phyloP scores from a whole-genome alignment of 805 yeast species.

The baker's yeast (Saccharomyces cerevisiae) region DNA sequence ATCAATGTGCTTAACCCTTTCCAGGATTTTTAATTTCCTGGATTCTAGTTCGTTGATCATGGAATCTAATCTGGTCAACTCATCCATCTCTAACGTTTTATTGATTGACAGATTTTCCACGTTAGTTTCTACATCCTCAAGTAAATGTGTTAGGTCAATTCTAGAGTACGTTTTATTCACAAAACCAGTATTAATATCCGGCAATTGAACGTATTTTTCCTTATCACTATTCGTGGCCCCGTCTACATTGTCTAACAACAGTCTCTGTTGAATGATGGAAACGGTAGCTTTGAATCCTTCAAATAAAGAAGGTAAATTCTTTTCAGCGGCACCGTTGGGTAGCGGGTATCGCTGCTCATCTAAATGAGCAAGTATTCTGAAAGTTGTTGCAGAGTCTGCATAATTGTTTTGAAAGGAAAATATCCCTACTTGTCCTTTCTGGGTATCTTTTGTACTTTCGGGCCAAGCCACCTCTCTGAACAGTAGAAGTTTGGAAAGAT shows the following conservation, averaged over 20 bases:
- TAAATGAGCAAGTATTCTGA: slow-evolving; percentile 42
- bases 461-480: slow-evolving; percentile 22
- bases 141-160: not conserved
- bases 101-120: slow-evolving; percentile 44
- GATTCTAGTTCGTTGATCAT: slow-evolving; percentile 41
- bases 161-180: not conserved
- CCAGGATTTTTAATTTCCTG: slow-evolving; percentile 41
- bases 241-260: not conserved
- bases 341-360: slow-evolving; percentile 30
- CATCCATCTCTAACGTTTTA: slow-evolving; percentile 49
- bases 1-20: slow-evolving; percentile 46
- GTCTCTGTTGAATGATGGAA: slow-evolving; percentile 32
- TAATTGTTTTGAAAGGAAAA: slow-evolving; percentile 32
- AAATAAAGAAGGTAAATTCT: slow-evolving; percentile 42
- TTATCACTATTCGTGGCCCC: not conserved
- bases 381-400: slow-evolving; percentile 35
- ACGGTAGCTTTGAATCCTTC: slow-evolving; percentile 62
- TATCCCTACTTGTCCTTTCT: not conserved
- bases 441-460: not conserved
- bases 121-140: not conserved
- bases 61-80: slow-evolving; percentile 48
- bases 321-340: slow-evolving; percentile 44
- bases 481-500: slow-evolving; percentile 3
- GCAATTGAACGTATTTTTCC: not conserved
- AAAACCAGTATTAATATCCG: not conserved